A percentile compares a stretch with the other conserved stretches of the same genome.
Evolutionary conservation across 768 basidiomycete genomes (phyloP).

Genomic region (Suillus spraguei): DNA sequence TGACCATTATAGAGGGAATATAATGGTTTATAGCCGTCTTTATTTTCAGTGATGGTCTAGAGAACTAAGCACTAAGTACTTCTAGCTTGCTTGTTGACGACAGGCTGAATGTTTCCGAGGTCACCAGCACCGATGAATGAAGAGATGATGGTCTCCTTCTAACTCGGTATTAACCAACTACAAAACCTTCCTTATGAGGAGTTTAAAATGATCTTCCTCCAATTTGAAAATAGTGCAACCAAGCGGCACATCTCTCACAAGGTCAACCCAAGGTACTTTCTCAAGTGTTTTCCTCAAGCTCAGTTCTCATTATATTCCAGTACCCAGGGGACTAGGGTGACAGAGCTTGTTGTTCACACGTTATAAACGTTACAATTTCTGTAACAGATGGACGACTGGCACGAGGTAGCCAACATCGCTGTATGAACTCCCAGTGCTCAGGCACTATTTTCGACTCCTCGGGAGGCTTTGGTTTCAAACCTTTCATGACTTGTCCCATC

Average conservation of each 20-base stretch:
- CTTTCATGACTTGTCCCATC: background rate
- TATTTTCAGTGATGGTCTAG: too few species aligned
- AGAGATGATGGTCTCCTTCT: background rate
- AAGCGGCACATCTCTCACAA: too few species aligned
- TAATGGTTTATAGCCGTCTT: too few species aligned
- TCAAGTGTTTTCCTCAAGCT: background rate
- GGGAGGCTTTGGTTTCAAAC: background rate
- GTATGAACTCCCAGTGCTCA: background rate
- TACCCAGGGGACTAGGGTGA: background rate
- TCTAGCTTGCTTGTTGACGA: constrained; percentile 18
- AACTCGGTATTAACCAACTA: constrained; percentile 1
- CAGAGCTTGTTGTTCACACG: background rate
- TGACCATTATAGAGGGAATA: too few species aligned
- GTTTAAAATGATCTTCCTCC: background rate
- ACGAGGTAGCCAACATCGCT: background rate
- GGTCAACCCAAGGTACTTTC: too few species aligned
- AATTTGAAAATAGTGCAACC: background rate
- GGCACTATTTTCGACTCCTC: background rate
- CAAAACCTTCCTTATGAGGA: constrained; percentile 14
- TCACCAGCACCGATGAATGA: background rate
- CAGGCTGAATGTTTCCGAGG: constrained; percentile 5
- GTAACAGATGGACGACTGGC: background rate
- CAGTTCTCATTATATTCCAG: background rate
- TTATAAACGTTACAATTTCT: background rate
- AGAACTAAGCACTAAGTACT: constrained; percentile 13